Evolutionary conservation across 2,329 filamentous ascomycete species (phyloP), one percentile per base, ranked within the genome.

Genomic region (Alternaria longipes): DNA sequence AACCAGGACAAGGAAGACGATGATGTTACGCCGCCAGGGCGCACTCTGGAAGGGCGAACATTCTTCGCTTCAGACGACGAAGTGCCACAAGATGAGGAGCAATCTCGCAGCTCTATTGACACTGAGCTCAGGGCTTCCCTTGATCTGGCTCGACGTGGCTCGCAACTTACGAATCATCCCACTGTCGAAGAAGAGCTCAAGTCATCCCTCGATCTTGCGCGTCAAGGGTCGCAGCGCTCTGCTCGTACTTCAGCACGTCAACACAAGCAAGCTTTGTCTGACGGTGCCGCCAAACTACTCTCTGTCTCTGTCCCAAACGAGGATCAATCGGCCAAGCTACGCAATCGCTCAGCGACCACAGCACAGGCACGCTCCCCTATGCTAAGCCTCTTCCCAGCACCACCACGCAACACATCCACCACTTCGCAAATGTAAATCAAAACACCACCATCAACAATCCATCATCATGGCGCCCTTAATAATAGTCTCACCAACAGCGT

Each of bases 311-410:
- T 41, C 30, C 9, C 50, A 6, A 22, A 55, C 12, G 64, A 67
- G 28, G 51, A 60, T 20, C 53, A 56, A 3, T 36, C 56, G 9
- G 26, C 40, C 1, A 72, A 66, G 53, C 20, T 58, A 32, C 71
- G 75, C 22, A 66, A 53, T 36, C 72, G 75, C 40, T 71, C 76
- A 32, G 72, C 73, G 2, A 78, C 70, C 24, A 70, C 70, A 5
- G 72, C 68, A 44, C 70, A 68, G 40, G 41, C 60, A n/a, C 65
- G 64, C 40, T 67, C 60, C 45, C 66, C 66, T 32, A 68, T 72
- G 56, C 63, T 79, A 16, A 75, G 72, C 45, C 70, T 79, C 24
- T 79, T 79, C 38, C 77, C 77, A 4, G 59, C 70, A 45, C 76
- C 77, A 51, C 74, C 65, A 44, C 69, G 63, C 18, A 59, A 56